Conservation (phyloP, 208 protist species). For the Angomonas ambiguus region DNA sequence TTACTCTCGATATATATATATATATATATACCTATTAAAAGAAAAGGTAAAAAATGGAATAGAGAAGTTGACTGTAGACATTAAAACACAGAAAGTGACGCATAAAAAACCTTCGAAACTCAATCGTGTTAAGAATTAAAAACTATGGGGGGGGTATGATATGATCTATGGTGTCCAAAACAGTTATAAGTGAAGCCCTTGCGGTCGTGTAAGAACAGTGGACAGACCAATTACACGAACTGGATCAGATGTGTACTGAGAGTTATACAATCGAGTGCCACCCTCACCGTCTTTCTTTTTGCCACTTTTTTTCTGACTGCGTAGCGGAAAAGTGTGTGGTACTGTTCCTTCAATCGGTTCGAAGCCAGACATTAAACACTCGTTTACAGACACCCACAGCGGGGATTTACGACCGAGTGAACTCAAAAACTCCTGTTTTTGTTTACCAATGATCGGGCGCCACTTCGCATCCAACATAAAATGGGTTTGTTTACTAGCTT, state of each 20-base stretch:
- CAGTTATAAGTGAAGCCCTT: slow-evolving; percentile 62
- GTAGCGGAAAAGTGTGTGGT: slow-evolving; percentile 29
- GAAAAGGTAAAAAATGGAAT: slow-evolving; percentile 2
- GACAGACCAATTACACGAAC: slow-evolving; percentile 82
- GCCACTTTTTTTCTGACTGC: slow-evolving; percentile 5
- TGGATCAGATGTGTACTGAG: slow-evolving; percentile 82
- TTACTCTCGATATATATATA: not conserved
- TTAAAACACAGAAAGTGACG: too few relatives aligned
- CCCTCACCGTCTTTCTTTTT: not conserved
- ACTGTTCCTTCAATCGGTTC: slow-evolving; percentile 29
- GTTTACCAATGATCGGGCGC: slow-evolving; percentile 81
- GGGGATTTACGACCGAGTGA: slow-evolving; percentile 51
- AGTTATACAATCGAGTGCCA: slow-evolving; percentile 75
- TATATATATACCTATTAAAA: slow-evolving; percentile 1
- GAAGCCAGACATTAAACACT: slow-evolving; percentile 88
- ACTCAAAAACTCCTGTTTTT: slow-evolving; percentile 65
- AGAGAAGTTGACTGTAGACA: too few relatives aligned
- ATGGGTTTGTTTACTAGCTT: slow-evolving; percentile 72
- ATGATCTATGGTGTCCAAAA: not conserved
- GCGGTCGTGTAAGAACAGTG: slow-evolving; percentile 66
- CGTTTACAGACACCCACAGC: slow-evolving; percentile 86
- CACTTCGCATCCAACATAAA: slow-evolving; percentile 89
- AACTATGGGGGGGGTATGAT: not conserved
- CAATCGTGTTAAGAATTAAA: too few relatives aligned
- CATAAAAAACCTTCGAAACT: too few relatives aligned